phyloP scores from a whole-genome alignment of 805 yeast genomes.

The Suhomyces xylopsoci region DNA sequence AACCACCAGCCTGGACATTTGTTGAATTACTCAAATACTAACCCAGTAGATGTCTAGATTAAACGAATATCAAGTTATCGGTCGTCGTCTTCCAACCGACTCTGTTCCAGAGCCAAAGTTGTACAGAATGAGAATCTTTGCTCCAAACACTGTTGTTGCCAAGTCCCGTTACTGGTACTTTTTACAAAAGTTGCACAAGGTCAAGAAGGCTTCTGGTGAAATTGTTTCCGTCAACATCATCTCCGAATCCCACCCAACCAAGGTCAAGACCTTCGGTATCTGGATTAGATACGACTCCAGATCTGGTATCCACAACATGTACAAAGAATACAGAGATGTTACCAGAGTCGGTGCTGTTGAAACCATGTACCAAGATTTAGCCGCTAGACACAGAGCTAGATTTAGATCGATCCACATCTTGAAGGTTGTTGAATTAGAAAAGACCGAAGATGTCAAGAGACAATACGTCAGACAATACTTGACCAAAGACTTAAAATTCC shows the following conservation, averaged over 20 bases:
- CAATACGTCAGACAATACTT: constrained; percentile 98
- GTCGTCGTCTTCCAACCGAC: constrained; percentile 99
- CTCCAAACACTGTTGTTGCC: constrained; percentile 98
- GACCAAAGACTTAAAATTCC: constrained; percentile 95
- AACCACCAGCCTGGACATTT: neutral
- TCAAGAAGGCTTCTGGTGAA: constrained; percentile 99
- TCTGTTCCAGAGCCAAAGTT: constrained; percentile 99
- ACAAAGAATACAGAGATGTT: constrained; percentile 99
- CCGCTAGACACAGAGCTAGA: constrained; percentile 99
- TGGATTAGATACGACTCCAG: constrained; percentile 99
- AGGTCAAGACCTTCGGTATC: constrained; percentile 99
- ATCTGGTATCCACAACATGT: constrained; percentile 99
- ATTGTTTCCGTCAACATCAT: constrained; percentile 89
- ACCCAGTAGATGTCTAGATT: constrained; percentile 72
- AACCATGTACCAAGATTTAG: constrained; percentile 98
- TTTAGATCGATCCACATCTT: constrained; percentile 99
- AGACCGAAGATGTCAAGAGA: constrained; percentile 98
- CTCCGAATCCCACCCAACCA: constrained; percentile 95
- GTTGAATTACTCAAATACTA: constrained; percentile 5
- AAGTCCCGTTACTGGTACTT: constrained; percentile 99
- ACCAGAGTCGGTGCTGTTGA: constrained; percentile 99
- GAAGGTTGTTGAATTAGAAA: constrained; percentile 98
- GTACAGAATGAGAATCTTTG: constrained; percentile 99
- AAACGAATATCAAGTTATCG: constrained; percentile 99
- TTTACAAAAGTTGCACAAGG: constrained; percentile 98